Conservation (phyloP, 108 stramenopile species). For the Discostella pseudostelligera region DNA sequence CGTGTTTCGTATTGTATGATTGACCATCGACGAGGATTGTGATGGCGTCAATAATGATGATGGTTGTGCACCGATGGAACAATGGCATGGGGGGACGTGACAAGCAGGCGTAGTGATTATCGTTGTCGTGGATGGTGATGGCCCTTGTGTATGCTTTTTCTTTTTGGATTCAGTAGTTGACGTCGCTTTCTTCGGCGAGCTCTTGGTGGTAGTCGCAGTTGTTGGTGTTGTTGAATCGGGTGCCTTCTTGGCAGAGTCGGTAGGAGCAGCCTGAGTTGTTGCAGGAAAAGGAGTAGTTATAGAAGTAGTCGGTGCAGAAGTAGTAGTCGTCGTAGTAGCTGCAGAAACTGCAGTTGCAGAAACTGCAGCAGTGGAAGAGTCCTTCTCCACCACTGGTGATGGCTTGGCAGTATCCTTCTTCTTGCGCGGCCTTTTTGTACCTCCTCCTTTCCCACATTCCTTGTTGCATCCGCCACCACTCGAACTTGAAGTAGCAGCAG, state of each 20-base stretch:
- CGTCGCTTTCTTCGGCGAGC: not conserved
- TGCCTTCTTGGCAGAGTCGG: not conserved
- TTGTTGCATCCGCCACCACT: conserved; percentile 1
- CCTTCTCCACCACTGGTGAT: not conserved
- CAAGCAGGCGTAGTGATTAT: conserved; percentile 1
- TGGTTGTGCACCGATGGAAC: not conserved
- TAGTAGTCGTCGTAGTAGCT: too few species aligned
- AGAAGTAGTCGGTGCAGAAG: too few species aligned
- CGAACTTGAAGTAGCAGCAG: not conserved
- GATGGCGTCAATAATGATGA: not conserved
- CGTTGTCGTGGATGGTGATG: not conserved
- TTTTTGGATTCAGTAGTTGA: not conserved
- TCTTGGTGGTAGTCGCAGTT: too few species aligned
- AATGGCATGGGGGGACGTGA: not conserved
- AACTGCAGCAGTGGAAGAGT: not conserved
- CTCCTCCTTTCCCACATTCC: not conserved
- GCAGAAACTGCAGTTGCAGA: not conserved
- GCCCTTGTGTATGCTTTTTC: not conserved
- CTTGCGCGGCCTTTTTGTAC: not conserved
- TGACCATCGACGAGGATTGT: not conserved
- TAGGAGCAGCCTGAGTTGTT: not conserved
- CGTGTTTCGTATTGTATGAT: not conserved
- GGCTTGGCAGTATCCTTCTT: not conserved
- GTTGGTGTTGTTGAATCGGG: not conserved
- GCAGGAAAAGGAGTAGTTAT: too few species aligned